phyloP scores from a whole-genome alignment of 1,139 yeast genomes.

The Scheffersomyces lignicola region DNA sequence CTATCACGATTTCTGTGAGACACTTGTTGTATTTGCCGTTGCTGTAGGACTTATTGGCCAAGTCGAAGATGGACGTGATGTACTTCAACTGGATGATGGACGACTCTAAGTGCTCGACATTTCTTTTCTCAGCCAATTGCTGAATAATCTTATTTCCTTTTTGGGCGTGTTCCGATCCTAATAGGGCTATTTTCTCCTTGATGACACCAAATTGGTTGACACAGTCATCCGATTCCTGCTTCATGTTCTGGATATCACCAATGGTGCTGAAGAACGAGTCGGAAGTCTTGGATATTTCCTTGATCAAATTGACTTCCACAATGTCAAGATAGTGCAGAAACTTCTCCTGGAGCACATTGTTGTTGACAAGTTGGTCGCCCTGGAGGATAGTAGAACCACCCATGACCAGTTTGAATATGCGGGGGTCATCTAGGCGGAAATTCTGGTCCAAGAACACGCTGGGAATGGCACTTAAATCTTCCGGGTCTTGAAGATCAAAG shows the following conservation, averaged over 20 bases:
- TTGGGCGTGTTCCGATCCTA: conserved; percentile 53
- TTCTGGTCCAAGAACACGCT: conserved; percentile 62
- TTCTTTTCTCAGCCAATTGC: conserved; percentile 53
- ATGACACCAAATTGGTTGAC: conserved; percentile 49
- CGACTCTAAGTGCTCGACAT: conserved; percentile 63
- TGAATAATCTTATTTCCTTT: conserved; percentile 55
- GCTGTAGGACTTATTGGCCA: conserved; percentile 51
- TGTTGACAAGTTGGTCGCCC: conserved; percentile 29
- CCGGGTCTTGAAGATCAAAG: conserved; percentile 11
- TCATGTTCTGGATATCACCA: conserved; percentile 70
- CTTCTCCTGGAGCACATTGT: conserved; percentile 71
- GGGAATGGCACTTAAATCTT: conserved; percentile 52
- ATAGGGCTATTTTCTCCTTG: conserved; percentile 34
- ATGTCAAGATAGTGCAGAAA: conserved; percentile 80
- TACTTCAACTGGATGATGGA: conserved; percentile 63
- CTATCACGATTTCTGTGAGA: conserved; percentile 54
- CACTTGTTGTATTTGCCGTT: conserved; percentile 40
- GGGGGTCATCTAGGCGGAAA: conserved; percentile 85
- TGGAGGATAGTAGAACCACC: conserved; percentile 40
- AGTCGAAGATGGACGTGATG: conserved; percentile 48
- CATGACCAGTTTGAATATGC: conserved; percentile 74
- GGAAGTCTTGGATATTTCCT: conserved; percentile 83
- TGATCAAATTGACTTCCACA: conserved; percentile 77
- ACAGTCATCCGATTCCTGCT: conserved; percentile 54
- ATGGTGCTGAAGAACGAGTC: conserved; percentile 82